Conservation (phyloP, 768 basidiomycete genomes). For the Suillus variegatus region DNA sequence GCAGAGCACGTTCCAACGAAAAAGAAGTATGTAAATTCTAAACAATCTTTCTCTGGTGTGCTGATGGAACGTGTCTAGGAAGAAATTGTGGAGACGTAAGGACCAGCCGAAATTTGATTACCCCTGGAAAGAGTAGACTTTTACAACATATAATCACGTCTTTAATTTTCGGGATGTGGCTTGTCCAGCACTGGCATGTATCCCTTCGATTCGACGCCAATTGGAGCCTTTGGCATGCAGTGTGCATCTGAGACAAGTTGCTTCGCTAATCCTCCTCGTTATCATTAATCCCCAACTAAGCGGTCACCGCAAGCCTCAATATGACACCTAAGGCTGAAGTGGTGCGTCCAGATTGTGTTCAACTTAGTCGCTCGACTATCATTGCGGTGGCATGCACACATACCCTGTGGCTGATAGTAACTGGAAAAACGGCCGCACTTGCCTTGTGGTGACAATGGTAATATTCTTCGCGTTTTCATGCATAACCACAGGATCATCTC, state of each 20-base stretch:
- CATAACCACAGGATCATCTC: not conserved
- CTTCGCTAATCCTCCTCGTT: not conserved
- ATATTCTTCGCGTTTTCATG: not conserved
- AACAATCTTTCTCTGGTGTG: not conserved
- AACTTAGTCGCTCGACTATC: not conserved
- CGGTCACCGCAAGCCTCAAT: not conserved
- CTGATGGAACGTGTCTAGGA: slow-evolving; percentile 47
- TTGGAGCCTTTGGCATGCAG: not conserved
- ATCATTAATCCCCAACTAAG: not conserved
- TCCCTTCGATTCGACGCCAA: not conserved
- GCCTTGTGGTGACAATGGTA: not conserved
- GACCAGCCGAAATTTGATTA: slow-evolving; percentile 86
- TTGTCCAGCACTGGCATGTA: not conserved
- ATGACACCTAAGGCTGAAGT: not conserved
- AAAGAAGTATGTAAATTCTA: slow-evolving; percentile 70
- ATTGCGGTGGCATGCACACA: not conserved
- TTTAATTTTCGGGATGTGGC: not conserved
- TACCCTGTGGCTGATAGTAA: not conserved
- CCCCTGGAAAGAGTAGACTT: slow-evolving; percentile 76
- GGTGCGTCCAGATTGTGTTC: no score
- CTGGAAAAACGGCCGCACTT: not conserved
- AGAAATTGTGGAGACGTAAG: slow-evolving; percentile 88
- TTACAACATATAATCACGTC: not conserved
- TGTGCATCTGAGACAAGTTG: not conserved
- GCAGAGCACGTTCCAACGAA: slow-evolving; percentile 83